These are phyloP conservation scores for Candida coquimbonensis DNA, from an alignment of 805 yeast genomes.

Conservation along the genomic window DNA sequence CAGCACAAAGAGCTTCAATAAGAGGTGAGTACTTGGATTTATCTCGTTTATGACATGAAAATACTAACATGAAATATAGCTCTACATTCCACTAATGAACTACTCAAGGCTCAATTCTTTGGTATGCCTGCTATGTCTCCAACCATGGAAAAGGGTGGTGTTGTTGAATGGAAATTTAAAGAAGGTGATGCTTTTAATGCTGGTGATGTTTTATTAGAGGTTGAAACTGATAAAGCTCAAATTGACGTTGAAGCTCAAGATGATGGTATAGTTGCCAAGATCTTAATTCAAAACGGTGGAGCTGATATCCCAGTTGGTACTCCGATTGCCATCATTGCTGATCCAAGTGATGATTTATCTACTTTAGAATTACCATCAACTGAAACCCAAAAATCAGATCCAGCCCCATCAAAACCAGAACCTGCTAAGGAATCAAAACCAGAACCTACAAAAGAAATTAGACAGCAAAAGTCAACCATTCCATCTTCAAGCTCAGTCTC, in stretches of 20 bases:
- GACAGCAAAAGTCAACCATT: constrained; percentile 1
- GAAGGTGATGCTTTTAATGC: constrained; percentile 65
- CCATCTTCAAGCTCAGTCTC: constrained; percentile 13
- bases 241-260: constrained; percentile 86
- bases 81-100: constrained; percentile 20
- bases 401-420: constrained; percentile 11
- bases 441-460: constrained; percentile 1
- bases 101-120: constrained; percentile 38
- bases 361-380: constrained; percentile 49
- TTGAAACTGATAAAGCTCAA: constrained; percentile 82
- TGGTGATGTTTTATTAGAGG: constrained; percentile 78
- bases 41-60: not conserved
- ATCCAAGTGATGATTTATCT: constrained; percentile 74
- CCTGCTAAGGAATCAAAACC: constrained; percentile 13
- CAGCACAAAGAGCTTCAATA: not conserved
- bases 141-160: constrained; percentile 94
- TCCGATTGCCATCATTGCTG: constrained; percentile 86
- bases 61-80: constrained; percentile 7
- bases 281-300: constrained; percentile 61
- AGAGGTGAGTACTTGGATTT: constrained; percentile 5
- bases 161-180: constrained; percentile 83
- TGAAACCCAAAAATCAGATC: constrained; percentile 16
- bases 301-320: constrained; percentile 78
- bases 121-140: constrained; percentile 99
- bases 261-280: constrained; percentile 84